Evolutionary conservation across 176 grass and related monocot genomes (phyloP), one percentile per base, ranked within the genome.

Genomic region (Lolium multiflorum): DNA sequence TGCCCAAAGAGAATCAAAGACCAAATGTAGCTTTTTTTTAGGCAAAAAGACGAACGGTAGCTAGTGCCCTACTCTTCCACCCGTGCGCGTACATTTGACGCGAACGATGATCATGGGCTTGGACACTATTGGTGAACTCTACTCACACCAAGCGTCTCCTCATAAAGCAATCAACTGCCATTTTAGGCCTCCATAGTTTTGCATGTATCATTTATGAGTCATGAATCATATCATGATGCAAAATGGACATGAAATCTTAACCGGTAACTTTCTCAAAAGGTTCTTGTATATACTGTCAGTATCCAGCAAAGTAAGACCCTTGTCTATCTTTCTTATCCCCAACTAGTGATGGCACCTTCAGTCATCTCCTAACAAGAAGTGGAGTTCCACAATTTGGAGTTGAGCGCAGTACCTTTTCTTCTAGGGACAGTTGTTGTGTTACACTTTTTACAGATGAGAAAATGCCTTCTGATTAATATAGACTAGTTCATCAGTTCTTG

Each of bases 311-410:
- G 44, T 24, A 62, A 62, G 5, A 50, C 41, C 51, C 69, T 63
- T 12, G 24, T 52, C 1, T 7, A 14, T 72, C 16, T 77, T 90
- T 78, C 43, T 71, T 77, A 86, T 90, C 83, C 60, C 55, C 77
- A 60, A 28, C 6, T 14, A 76, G 70, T 81, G 78, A 18, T 64
- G 79, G 78, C 88, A 82, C 77, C 58, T 82, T 82, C 41, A 51
- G 26, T 52, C 61, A 86, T 63, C 16, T 82, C 65, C 11, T 67
- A 80, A 17, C 69, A 85, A 73, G 1, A 43, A 8, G 21, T 76
- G 70, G 55, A 26, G 17, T 28, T 22, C 49, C 20, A 74, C 25
- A 74, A 51, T 60, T 26, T 6, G 25, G 71, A 59, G 50, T 41
- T 49, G 17, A 35, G 17, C 49, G 77, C 76, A 52, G 54, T 0